Evolutionary conservation across 2,329 filamentous ascomycete genomes (phyloP).

Genomic region (Ceratocystis huliohia): DNA sequence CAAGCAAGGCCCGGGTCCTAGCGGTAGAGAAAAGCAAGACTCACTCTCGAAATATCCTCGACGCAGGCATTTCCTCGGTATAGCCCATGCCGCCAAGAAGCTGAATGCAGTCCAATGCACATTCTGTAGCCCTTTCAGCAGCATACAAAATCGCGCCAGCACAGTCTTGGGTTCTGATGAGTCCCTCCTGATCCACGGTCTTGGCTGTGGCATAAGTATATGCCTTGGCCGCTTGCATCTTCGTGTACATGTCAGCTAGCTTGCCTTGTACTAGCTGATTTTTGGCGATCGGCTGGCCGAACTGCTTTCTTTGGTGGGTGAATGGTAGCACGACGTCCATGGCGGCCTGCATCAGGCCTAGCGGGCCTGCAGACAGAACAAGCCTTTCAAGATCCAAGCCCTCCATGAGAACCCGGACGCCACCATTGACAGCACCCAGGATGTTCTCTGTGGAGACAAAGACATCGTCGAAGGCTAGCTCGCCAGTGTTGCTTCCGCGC

Average conservation of each 20-base stretch:
- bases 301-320: constrained; percentile 79
- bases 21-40: constrained; percentile 25
- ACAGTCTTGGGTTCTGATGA: constrained; percentile 78
- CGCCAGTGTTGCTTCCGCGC: constrained; percentile 92
- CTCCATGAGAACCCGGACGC: constrained; percentile 88
- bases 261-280: constrained; percentile 91
- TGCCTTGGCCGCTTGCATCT: constrained; percentile 66
- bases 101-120: constrained; percentile 77
- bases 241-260: constrained; percentile 95
- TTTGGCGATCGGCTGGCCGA: constrained; percentile 71
- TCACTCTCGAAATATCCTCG: constrained; percentile 62
- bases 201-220: constrained; percentile 80
- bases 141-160: constrained; percentile 89
- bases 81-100: constrained; percentile 92
- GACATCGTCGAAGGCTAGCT: constrained; percentile 79
- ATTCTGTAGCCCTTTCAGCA: constrained; percentile 79
- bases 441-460: constrained; percentile 77
- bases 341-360: constrained; percentile 88
- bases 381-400: constrained; percentile 88
- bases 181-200: constrained; percentile 61
- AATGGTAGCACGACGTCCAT: constrained; percentile 73
- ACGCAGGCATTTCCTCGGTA: constrained; percentile 86
- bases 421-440: constrained; percentile 65
- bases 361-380: constrained; percentile 76
- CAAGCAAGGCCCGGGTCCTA: background rate